phyloP scores from a whole-genome alignment of 2,329 filamentous ascomycete genomes.

The Sclerotiophoma versabilis region DNA sequence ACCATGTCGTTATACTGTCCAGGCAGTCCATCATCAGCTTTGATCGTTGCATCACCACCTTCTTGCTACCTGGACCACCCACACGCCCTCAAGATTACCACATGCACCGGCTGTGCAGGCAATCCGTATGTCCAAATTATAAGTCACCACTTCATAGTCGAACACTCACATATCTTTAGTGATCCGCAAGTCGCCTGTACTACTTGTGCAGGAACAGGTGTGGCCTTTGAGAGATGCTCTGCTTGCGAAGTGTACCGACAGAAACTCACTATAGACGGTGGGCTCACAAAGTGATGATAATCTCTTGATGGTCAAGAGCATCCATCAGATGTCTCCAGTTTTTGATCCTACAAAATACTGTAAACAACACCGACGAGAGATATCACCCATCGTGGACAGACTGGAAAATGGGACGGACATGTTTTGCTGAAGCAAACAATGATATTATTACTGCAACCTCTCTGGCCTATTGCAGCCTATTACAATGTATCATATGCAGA shows the following conservation, averaged over 20 bases:
- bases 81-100: constrained; percentile 7
- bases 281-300: background rate
- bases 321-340: no score
- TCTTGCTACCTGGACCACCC: constrained; percentile 11
- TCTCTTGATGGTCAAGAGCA: background rate
- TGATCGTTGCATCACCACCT: background rate
- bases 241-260: constrained; percentile 5
- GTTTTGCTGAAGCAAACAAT: background rate
- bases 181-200: constrained; percentile 7
- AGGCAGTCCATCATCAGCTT: background rate
- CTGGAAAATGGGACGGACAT: background rate
- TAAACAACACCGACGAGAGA: background rate
- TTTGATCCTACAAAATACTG: no score
- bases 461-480: background rate
- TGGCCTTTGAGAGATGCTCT: constrained; percentile 1
- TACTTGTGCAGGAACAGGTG: constrained; percentile 4
- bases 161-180: background rate
- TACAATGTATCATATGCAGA: background rate
- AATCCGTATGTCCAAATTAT: constrained; percentile 7
- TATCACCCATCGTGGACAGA: background rate
- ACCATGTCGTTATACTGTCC: background rate
- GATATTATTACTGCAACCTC: background rate
- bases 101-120: constrained; percentile 11
- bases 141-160: background rate
- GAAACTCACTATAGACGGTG: background rate